Conservation (phyloP, 768 basidiomycete species). For the Exidia glandulosa region DNA sequence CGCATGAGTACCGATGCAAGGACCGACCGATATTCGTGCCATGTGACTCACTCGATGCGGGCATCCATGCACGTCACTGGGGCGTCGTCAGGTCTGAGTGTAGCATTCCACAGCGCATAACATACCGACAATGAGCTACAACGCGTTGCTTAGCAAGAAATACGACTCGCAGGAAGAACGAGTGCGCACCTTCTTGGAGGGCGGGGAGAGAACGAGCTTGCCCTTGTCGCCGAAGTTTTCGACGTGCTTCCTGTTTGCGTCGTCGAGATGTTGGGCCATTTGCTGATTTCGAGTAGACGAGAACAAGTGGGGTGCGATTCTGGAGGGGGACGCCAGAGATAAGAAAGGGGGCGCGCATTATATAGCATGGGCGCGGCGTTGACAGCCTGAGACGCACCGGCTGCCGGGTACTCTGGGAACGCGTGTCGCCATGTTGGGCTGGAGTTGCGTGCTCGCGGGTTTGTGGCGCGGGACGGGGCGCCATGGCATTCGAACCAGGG, state of each 20-base stretch:
- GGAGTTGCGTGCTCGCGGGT: neutral
- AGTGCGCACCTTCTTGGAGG: neutral
- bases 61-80: conserved; percentile 62
- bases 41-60: conserved; percentile 41
- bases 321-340: neutral
- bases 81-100: neutral
- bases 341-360: neutral
- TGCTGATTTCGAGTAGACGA: neutral
- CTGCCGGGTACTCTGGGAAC: conserved; percentile 40
- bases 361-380: neutral
- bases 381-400: neutral
- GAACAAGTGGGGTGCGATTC: neutral
- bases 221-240: neutral
- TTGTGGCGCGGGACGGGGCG: neutral
- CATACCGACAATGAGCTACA: neutral
- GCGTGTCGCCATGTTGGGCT: conserved; percentile 30
- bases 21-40: neutral
- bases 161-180: neutral
- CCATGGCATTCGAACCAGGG: neutral
- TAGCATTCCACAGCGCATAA: neutral
- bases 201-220: neutral
- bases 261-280: neutral
- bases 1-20: neutral
- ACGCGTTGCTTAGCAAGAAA: neutral
- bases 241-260: neutral